Base-by-base conservation (phyloP, 495 filamentous ascomycete species). In the Schizothecium vesticola region DNA sequence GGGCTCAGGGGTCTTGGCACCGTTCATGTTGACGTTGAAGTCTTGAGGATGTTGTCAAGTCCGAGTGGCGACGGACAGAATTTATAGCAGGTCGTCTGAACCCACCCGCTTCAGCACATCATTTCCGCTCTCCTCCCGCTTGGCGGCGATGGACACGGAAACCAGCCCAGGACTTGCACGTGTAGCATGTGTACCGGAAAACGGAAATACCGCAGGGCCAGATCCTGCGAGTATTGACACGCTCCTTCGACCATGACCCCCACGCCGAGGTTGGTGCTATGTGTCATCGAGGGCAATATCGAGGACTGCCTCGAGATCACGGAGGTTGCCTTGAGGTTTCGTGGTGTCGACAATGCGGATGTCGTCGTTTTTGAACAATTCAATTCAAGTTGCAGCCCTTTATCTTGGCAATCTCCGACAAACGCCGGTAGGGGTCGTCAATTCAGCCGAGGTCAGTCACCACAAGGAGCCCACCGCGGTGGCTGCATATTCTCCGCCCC, bases 21-120 rank as follows among this genome's bases (percentile, higher is more conserved):
- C 72, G 66, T 73, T 73, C 69, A 74, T 76, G 28, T 61, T 71
- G 36, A 65, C 26, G 56, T 61, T 69, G 24, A 26, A 33, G 22
- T 55, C 24, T 63, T 7, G 12, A 10, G 24, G 28, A 23, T 7
- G 22, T 19, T 64, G 43, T 19, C 31, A 24, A 26, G 29, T 26
- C 43, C 5, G 43, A 60, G 28, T n/a, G 60, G 59, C 31, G 26
- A 61, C 16, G 28, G 28, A 22, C 19, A 36, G 60, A 51, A n/a
- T 51, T 51, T 51, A 19, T n/a, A 51, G 43, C 5, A 7, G 36
- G 26, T 16, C 16, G 43, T 51, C 19, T 33, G 43, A 51, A 51
- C 43, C 43, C 43, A 51, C 43, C 43, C 43, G 43, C 43, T 51
- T n/a, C 43, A n/a, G 19, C 16, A 8, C n/a, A n/a, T 51, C 12